Percentiles rank a stretch among this genome's conserved stretches.
phyloP scores from a whole-genome alignment of 441 rosid genomes.

The Capsella rubella region DNA sequence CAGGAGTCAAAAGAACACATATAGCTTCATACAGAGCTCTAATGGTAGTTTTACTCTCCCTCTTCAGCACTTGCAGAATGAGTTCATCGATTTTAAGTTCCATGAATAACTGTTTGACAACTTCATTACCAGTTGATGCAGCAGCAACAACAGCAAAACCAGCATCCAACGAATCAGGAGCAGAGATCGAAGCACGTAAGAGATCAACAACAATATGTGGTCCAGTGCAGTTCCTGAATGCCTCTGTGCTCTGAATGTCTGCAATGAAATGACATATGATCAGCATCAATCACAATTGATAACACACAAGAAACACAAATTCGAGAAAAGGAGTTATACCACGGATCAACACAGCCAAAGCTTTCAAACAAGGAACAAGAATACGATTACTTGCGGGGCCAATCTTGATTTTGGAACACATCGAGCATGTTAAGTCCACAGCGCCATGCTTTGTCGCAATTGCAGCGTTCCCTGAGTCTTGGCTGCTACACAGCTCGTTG shows the following conservation, averaged over 20 bases:
- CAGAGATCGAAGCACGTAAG: conserved; percentile 53
- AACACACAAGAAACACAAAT: neutral
- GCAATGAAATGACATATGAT: conserved; percentile 36
- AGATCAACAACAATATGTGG: conserved; percentile 56
- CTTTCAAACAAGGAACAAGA: conserved; percentile 61
- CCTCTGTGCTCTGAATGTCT: conserved; percentile 80
- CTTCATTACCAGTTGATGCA: conserved; percentile 85
- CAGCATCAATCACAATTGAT: neutral
- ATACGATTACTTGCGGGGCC: conserved; percentile 24
- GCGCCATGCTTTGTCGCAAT: conserved; percentile 76
- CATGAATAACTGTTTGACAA: conserved; percentile 78
- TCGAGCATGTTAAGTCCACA: conserved; percentile 64
- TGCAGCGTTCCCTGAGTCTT: conserved; percentile 65
- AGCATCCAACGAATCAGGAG: conserved; percentile 56
- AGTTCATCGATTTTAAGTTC: conserved; percentile 82
- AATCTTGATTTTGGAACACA: conserved; percentile 59
- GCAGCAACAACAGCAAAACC: conserved; percentile 79
- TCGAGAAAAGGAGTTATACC: conserved; percentile 53
- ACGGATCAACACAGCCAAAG: conserved; percentile 62
- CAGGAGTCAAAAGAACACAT: conserved; percentile 76
- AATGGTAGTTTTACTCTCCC: conserved; percentile 50
- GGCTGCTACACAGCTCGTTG: conserved; percentile 49
- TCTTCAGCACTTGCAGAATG: conserved; percentile 63
- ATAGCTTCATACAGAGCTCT: conserved; percentile 76
- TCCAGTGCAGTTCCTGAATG: conserved; percentile 62